Evolutionary conservation across 768 basidiomycete genomes (phyloP).

Genomic region (Boletus rubescentipes): DNA sequence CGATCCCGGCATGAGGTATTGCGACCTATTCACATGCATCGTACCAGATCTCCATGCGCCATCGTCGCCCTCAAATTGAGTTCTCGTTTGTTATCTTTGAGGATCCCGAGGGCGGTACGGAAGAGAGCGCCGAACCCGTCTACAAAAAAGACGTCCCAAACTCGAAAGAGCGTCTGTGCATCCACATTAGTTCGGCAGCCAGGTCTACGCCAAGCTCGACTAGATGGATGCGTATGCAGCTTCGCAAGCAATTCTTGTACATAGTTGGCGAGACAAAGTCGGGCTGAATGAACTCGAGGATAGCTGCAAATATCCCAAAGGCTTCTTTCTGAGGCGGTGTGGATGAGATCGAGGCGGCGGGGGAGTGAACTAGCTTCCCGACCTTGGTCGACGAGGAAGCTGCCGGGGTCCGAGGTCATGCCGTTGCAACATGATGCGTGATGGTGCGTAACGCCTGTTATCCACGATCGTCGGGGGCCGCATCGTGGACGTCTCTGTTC

Average conservation of each 20-base stretch:
- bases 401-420: slow-evolving; percentile 78
- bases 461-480: slow-evolving; percentile 25
- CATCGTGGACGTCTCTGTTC: slow-evolving; percentile 28
- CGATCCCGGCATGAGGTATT: slow-evolving; percentile 37
- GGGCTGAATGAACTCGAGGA: slow-evolving; percentile 87
- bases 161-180: slow-evolving; percentile 81
- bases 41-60: slow-evolving; percentile 54
- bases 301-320: slow-evolving; percentile 90
- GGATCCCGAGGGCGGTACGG: slow-evolving; percentile 84
- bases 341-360: slow-evolving; percentile 59
- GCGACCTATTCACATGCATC: slow-evolving; percentile 47
- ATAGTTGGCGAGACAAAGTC: slow-evolving; percentile 96
- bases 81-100: slow-evolving; percentile 81
- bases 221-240: slow-evolving; percentile 73
- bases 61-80: slow-evolving; percentile 54
- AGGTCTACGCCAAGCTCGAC: slow-evolving; percentile 84
- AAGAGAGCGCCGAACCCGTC: slow-evolving; percentile 91
- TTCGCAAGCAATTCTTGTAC: slow-evolving; percentile 76
- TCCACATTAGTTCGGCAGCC: slow-evolving; percentile 46
- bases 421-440: slow-evolving; percentile 77
- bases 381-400: slow-evolving; percentile 72
- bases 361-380: slow-evolving; percentile 61
- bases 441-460: slow-evolving; percentile 61
- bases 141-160: slow-evolving; percentile 95
- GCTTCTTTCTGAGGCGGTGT: too few relatives aligned